phyloP scores from a whole-genome alignment of 768 basidiomycete species.

The Sporobolomyces roseus region DNA sequence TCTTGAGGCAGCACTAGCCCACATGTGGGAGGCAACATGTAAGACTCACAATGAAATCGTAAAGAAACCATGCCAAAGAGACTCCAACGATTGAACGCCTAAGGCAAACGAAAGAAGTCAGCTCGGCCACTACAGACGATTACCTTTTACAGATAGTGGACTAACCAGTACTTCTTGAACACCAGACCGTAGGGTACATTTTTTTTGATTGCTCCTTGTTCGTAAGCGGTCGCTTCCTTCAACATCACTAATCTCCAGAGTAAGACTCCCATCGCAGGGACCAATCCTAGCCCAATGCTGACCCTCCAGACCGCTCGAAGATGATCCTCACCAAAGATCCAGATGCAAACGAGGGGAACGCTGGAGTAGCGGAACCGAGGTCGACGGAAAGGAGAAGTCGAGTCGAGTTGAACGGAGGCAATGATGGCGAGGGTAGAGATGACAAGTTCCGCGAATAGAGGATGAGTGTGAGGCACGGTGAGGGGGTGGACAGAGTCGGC shows the following conservation, averaged over 20 bases:
- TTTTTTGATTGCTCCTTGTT: not conserved
- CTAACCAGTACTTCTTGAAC: constrained; percentile 68
- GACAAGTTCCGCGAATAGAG: no score
- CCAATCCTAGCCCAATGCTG: constrained; percentile 26
- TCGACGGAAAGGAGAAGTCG: no score
- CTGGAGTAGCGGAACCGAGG: constrained; percentile 23
- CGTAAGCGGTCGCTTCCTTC: constrained; percentile 9
- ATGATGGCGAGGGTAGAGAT: no score
- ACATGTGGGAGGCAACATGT: not conserved
- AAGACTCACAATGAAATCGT: constrained; percentile 40
- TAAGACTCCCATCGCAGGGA: constrained; percentile 10
- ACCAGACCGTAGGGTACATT: constrained; percentile 53
- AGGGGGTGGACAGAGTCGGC: no score
- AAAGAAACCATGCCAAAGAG: constrained; percentile 63
- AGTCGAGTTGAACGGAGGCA: no score
- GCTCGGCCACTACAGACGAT: not conserved
- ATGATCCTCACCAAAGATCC: constrained; percentile 39
- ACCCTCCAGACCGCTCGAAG: constrained; percentile 43
- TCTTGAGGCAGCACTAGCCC: no score
- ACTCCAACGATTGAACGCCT: constrained; percentile 59
- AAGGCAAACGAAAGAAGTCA: not conserved
- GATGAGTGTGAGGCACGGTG: no score
- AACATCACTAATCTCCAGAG: constrained; percentile 24
- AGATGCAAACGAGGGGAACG: constrained; percentile 37
- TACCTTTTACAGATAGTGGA: no score